Evolutionary conservation across 2,329 filamentous ascomycete genomes (phyloP).

Genomic region (Fusarium nelsonii): DNA sequence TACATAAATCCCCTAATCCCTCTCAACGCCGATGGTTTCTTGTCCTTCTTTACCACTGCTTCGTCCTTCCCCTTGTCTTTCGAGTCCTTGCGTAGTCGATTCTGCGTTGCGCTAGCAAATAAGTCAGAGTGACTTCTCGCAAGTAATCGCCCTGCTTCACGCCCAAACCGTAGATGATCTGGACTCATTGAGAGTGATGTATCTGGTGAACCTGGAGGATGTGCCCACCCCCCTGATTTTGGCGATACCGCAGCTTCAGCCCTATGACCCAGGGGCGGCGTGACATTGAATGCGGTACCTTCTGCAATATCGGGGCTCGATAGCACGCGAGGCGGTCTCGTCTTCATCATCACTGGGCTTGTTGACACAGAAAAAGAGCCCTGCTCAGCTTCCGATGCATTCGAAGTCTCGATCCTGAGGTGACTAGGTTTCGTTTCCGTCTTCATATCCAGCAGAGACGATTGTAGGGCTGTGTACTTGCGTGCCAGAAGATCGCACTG

Average conservation of each 20-base stretch:
- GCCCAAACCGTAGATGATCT: slow-evolving; percentile 60
- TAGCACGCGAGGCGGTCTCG: slow-evolving; percentile 56
- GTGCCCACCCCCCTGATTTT: slow-evolving; percentile 47
- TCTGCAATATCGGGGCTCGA: slow-evolving; percentile 61
- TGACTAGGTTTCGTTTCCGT: slow-evolving; percentile 48
- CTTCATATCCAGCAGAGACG: slow-evolving; percentile 62
- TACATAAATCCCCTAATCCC: slow-evolving; percentile 57
- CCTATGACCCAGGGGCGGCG: slow-evolving; percentile 57
- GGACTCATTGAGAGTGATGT: slow-evolving; percentile 51
- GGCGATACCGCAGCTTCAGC: slow-evolving; percentile 48
- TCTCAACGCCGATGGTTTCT: slow-evolving; percentile 55
- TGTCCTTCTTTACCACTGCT: slow-evolving; percentile 51
- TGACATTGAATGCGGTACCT: slow-evolving; percentile 58
- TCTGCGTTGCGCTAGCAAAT: slow-evolving; percentile 61
- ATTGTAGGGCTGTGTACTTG: slow-evolving; percentile 66
- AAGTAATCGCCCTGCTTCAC: slow-evolving; percentile 52
- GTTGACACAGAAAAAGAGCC: slow-evolving; percentile 55
- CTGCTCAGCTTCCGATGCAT: slow-evolving; percentile 46
- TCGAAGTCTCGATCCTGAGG: slow-evolving; percentile 42
- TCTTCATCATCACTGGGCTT: slow-evolving; percentile 56
- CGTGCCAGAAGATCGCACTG: slow-evolving; percentile 63
- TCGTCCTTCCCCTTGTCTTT: slow-evolving; percentile 63
- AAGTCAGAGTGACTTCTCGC: slow-evolving; percentile 42
- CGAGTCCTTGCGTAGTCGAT: slow-evolving; percentile 60
- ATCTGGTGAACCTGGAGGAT: slow-evolving; percentile 57